Percentiles rank a stretch among this genome's conserved stretches.
phyloP scores from a whole-genome alignment of 805 yeast genomes.

The Saturnispora silvae region DNA sequence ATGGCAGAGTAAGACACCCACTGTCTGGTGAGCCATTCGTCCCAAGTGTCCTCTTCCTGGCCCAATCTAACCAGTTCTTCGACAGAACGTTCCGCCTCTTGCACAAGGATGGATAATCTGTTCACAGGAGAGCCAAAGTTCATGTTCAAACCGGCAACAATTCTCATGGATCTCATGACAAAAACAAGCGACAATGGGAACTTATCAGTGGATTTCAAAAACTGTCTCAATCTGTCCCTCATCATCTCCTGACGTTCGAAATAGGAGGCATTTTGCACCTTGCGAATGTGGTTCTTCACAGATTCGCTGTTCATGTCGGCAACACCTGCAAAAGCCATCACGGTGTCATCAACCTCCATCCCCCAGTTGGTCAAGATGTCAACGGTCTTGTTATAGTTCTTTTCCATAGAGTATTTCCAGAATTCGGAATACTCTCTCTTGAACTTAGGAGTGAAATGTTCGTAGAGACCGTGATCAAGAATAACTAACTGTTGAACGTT shows the following conservation, averaged over 20 bases:
- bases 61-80: conserved; percentile 8
- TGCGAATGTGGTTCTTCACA: conserved; percentile 24
- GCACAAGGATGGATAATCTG: conserved; percentile 51
- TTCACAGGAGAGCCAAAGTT: conserved; percentile 65
- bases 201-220: conserved; percentile 50
- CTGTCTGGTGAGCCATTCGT: conserved; percentile 13
- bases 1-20: conserved; percentile 12
- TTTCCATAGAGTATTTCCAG: conserved; percentile 53
- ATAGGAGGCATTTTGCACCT: conserved; percentile 23
- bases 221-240: conserved; percentile 39
- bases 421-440: conserved; percentile 45
- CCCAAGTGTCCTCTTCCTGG: conserved; percentile 11
- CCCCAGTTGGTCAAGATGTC: conserved; percentile 56
- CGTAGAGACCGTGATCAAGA: conserved; percentile 68
- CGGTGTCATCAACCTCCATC: conserved; percentile 49
- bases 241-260: conserved; percentile 34
- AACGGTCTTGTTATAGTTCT: conserved; percentile 37
- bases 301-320: conserved; percentile 19
- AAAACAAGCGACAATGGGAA: conserved; percentile 61
- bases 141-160: conserved; percentile 61
- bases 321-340: conserved; percentile 31
- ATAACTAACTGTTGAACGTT: conserved; percentile 48
- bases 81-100: conserved; percentile 34
- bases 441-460: conserved; percentile 40
- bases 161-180: conserved; percentile 60